Evolutionary conservation across 176 grass and related monocot species (phyloP), one percentile per base, ranked within the genome.

Genomic region (Juncus inflexus): DNA sequence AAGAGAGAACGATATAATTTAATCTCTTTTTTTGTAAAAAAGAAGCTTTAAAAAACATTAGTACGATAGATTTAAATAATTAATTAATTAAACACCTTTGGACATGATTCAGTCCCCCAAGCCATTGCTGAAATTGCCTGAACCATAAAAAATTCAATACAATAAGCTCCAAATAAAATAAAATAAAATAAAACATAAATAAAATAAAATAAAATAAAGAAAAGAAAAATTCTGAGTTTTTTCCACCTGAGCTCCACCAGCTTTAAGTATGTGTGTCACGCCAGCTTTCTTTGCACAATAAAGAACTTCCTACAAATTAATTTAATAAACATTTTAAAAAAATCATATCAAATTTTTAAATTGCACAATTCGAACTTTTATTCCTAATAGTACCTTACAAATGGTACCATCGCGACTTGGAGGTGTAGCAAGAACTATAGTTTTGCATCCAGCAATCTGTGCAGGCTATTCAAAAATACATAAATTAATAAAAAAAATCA

Each of bases 281-380:
- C 87, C 92, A 72, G 92, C 81, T 86, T 86, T 97, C 37, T 97
- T 91, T 60, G 92, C 87, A 86, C 92, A 97, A 52, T 97, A 97
- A 58, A 95, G 80, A 82, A 96, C 87, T 73, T 96, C 91, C 91
- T 96, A 77, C 9, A 87, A 47, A 16, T 64, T 35, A 12, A 35
- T 12, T 70, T 49, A 57, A 7, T 9, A 61, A 42, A 15, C 11
- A 58, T 52, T 5, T 75, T 6, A 39, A 3, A 10, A 52, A 14
- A 15, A n/a, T 7, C 2, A 42, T 64, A 15, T 41, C 52, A 4
- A 11, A 37, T 37, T 37, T 38, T 45, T 15, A 43, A 60, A 66
- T 37, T 62, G 12, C 12, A 28, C 1, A 28, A 61, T 50, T 14
- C 52, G 5, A 72, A 49, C 19, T 28, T 28, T 28, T 28, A 1